Conservation (phyloP, 305 asterid species). For the Fraxinus latifolia region DNA sequence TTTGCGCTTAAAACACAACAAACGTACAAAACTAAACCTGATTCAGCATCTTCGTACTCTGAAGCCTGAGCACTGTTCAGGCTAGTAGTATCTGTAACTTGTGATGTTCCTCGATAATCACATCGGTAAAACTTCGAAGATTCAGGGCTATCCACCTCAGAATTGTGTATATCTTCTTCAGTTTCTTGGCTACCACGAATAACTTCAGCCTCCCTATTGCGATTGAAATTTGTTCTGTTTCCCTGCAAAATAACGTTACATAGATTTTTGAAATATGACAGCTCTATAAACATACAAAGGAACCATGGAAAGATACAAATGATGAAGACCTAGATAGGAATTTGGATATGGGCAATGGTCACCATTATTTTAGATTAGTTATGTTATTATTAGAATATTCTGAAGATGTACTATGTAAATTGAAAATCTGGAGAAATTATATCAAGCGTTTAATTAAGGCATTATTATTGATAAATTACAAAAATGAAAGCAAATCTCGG, state of each 20-base stretch:
- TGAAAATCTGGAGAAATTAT: background rate
- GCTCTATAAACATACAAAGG: conserved; percentile 6
- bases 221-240: conserved; percentile 57
- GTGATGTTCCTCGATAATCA: conserved; percentile 66
- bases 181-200: conserved; percentile 43
- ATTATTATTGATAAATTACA: background rate
- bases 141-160: conserved; percentile 53
- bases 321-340: background rate
- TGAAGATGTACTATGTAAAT: background rate
- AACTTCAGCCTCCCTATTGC: conserved; percentile 50
- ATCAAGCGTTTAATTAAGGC: background rate
- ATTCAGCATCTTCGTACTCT: conserved; percentile 88
- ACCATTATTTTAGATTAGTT: background rate
- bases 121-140: conserved; percentile 54
- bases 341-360: background rate
- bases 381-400: background rate
- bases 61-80: conserved; percentile 63
- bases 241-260: conserved; percentile 53
- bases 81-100: conserved; percentile 69
- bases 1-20: conserved; percentile 2
- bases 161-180: conserved; percentile 46
- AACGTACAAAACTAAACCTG: conserved; percentile 54
- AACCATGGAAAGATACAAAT: conserved; percentile 1
- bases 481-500: background rate
- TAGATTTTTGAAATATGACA: conserved; percentile 12